Base-by-base conservation (phyloP, 2,329 filamentous ascomycete species). In the Ceratocystis cubensis region DNA sequence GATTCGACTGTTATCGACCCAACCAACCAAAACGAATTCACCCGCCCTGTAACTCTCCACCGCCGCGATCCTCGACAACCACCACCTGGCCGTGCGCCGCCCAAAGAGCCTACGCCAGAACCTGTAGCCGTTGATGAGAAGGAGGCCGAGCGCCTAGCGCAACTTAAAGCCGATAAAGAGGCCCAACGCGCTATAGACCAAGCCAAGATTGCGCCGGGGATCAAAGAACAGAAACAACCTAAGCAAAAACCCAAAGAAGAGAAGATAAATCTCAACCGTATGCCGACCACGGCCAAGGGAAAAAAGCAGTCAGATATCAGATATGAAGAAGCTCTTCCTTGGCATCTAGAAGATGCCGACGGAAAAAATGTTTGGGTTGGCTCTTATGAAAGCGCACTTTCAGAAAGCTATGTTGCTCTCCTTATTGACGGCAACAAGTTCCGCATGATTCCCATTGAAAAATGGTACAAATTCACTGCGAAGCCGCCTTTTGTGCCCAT, bases 291-390 rank as follows among this genome's bases (percentile, higher is more conserved):
- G 5, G 91, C 92, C 72, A 91, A 93, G 72, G 93, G 77, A 78
- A 94, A 82, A 81, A 95, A 81, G 78, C 82, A 85, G 67, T 80
- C 81, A 0, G 83, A 84, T 66, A 85, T 84, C 76, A 88, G 92
- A 69, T 99, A 97, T 71, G 94, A 97, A 74, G 94, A 99, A 75
- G 91, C 93, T 3, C 79, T 96, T 63, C 94, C 94, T 5, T 99
- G 94, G 94, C 92, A 96, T 74, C 76, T 99, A 45, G 94, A 99
- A 74, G 94, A 99, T 74, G 95, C 92, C 50, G 93, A 99, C 72
- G 91, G 91, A 70, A 96, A 93, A 75, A 93, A 96, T 71, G 88
- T 89, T 2, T 97, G 92, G 91, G 87, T 94, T 44, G 94, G 92
- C 57, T 88, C 87, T 66, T 96, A 97, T 71, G 89, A 97, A 72